Evolutionary conservation across 164 flowering plant genomes (phyloP).

Genomic region (Stephania japonica): DNA sequence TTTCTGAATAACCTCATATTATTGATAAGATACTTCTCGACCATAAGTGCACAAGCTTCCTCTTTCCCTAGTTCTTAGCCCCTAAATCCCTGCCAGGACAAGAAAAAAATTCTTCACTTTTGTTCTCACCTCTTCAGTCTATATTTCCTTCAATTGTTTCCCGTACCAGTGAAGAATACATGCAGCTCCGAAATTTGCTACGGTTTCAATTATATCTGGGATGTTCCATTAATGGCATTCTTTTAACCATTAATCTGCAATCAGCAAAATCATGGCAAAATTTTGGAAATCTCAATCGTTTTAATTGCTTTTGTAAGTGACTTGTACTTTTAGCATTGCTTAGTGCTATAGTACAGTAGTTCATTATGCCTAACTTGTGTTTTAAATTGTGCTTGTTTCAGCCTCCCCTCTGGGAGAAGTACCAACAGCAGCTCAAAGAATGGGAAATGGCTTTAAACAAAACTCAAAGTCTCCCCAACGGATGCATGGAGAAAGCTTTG

Average conservation of each 20-base stretch:
- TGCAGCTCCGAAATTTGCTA: not conserved
- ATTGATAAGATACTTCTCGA: not conserved
- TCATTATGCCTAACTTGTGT: constrained; percentile 1
- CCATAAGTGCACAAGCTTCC: not conserved
- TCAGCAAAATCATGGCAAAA: not conserved
- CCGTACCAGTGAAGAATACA: not conserved
- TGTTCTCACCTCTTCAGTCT: not conserved
- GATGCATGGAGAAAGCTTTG: constrained; percentile 35
- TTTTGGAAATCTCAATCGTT: not conserved
- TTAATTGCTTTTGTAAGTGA: not conserved
- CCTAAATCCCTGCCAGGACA: not conserved
- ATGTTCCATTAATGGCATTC: not conserved
- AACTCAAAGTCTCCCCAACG: constrained; percentile 31
- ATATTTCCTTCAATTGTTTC: not conserved
- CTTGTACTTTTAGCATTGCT: not conserved
- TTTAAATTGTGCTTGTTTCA: constrained; percentile 31
- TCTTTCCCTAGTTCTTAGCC: not conserved
- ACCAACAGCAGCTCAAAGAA: constrained; percentile 68
- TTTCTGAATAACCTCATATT: not conserved
- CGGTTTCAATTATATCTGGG: not conserved
- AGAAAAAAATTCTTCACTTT: not conserved
- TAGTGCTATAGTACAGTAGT: not conserved
- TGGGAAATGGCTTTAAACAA: constrained; percentile 57
- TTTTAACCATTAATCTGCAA: not conserved
- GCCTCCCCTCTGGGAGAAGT: constrained; percentile 95